phyloP scores from a whole-genome alignment of 768 basidiomycete genomes.

The Trametes cubensis region DNA sequence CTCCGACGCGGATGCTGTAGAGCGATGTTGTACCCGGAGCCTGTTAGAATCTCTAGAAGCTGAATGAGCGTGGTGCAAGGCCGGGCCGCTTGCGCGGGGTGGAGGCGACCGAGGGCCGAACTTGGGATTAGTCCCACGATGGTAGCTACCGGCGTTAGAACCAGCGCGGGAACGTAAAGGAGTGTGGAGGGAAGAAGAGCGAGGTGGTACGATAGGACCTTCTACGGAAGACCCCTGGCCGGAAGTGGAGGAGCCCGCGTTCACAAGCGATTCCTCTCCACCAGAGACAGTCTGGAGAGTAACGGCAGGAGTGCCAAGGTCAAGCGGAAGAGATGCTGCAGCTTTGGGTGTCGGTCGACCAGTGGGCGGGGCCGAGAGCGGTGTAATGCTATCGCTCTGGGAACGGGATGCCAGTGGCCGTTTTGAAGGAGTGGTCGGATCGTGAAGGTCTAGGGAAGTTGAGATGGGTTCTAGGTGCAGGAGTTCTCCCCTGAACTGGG shows the following conservation, averaged over 20 bases:
- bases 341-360: slow-evolving; percentile 16
- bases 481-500: slow-evolving; percentile 74
- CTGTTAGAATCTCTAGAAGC: slow-evolving; percentile 43
- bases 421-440: slow-evolving; percentile 63
- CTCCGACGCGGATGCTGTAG: slow-evolving; percentile 78
- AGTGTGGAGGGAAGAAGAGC: slow-evolving; percentile 48
- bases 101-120: slow-evolving; percentile 29
- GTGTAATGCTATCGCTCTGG: slow-evolving; percentile 28
- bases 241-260: slow-evolving; percentile 19
- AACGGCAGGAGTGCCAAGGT: slow-evolving; percentile 27
- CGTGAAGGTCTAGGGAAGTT: slow-evolving; percentile 59
- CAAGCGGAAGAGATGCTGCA: slow-evolving; percentile 18
- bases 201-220: slow-evolving; percentile 49
- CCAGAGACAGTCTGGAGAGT: slow-evolving; percentile 28
- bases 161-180: slow-evolving; percentile 27
- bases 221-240: slow-evolving; percentile 29
- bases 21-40: slow-evolving; percentile 68
- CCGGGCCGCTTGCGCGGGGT: slow-evolving; percentile 28
- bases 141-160: slow-evolving; percentile 21
- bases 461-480: slow-evolving; percentile 64
- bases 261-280: slow-evolving; percentile 22
- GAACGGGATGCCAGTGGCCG: slow-evolving; percentile 34
- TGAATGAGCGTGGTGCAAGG: slow-evolving; percentile 39
- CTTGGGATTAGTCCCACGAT: slow-evolving; percentile 25
- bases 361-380: slow-evolving; percentile 16